phyloP scores from a whole-genome alignment of 345 rosid genomes.

The Bruguiera sexangula region DNA sequence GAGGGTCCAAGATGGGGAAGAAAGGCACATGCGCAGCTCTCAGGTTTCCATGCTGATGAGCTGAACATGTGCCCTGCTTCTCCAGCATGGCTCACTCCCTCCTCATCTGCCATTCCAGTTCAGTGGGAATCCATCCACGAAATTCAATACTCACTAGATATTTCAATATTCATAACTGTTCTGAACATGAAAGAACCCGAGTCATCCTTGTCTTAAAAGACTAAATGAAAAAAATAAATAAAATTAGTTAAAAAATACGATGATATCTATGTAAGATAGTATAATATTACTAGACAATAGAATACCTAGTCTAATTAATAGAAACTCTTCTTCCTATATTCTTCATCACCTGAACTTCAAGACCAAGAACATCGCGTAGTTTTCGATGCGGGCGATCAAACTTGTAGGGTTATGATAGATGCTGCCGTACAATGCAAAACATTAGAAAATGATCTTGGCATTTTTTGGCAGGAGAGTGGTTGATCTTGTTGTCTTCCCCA shows the following conservation, averaged over 20 bases:
- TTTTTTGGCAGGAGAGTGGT: slow-evolving; percentile 31
- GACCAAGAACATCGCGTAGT: background rate
- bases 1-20: slow-evolving; percentile 39
- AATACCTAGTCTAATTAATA: too few species aligned
- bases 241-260: too few species aligned
- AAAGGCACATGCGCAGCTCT: slow-evolving; percentile 42
- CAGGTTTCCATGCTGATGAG: slow-evolving; percentile 8
- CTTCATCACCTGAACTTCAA: background rate
- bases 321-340: too few species aligned
- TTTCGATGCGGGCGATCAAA: too few species aligned
- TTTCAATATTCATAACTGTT: too few species aligned
- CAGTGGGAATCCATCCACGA: background rate
- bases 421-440: background rate
- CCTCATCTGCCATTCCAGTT: slow-evolving; percentile 2
- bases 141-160: too few species aligned
- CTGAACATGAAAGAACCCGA: too few species aligned
- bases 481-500: slow-evolving; percentile 19
- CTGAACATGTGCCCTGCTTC: slow-evolving; percentile 56
- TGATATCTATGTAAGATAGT: too few species aligned
- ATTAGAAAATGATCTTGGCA: slow-evolving; percentile 12
- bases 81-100: slow-evolving; percentile 43
- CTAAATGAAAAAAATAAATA: too few species aligned
- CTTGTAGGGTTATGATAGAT: background rate
- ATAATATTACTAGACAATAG: too few species aligned
- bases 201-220: too few species aligned